Evolutionary conservation across 2,329 filamentous ascomycete species (phyloP).

Genomic region (Zasmidium cellare): DNA sequence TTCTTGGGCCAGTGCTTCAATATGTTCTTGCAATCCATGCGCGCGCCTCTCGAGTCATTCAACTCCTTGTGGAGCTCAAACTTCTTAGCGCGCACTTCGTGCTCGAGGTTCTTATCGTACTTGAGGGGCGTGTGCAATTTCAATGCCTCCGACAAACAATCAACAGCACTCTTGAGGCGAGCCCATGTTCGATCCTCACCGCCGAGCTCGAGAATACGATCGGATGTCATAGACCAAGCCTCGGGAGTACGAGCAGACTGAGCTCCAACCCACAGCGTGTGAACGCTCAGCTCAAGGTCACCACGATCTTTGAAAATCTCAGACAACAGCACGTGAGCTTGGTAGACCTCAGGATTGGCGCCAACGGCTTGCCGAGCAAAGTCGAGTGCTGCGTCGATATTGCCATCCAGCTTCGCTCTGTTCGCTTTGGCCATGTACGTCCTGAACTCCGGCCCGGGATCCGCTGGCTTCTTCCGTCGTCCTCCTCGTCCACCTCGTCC

Average conservation of each 20-base stretch:
- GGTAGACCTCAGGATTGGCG: conserved; percentile 63
- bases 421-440: conserved; percentile 66
- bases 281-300: conserved; percentile 57
- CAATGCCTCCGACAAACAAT: conserved; percentile 57
- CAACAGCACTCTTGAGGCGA: conserved; percentile 48
- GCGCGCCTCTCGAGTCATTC: conserved; percentile 48
- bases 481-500: conserved; percentile 26
- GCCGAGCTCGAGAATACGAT: conserved; percentile 53
- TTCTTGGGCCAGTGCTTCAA: conserved; percentile 56
- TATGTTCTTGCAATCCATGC: conserved; percentile 55
- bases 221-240: conserved; percentile 60
- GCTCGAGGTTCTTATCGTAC: conserved; percentile 30
- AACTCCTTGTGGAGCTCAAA: conserved; percentile 57
- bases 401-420: conserved; percentile 63
- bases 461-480: conserved; percentile 58
- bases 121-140: conserved; percentile 36
- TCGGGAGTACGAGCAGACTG: conserved; percentile 56
- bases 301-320: conserved; percentile 59
- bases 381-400: conserved; percentile 62
- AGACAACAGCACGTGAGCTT: conserved; percentile 60
- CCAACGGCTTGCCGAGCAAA: conserved; percentile 51
- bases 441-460: conserved; percentile 71
- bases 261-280: conserved; percentile 59
- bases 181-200: conserved; percentile 37
- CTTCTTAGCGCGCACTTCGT: conserved; percentile 54